Evolutionary conservation across 768 basidiomycete genomes (phyloP).

Genomic region (Leccinum aurantiacum): DNA sequence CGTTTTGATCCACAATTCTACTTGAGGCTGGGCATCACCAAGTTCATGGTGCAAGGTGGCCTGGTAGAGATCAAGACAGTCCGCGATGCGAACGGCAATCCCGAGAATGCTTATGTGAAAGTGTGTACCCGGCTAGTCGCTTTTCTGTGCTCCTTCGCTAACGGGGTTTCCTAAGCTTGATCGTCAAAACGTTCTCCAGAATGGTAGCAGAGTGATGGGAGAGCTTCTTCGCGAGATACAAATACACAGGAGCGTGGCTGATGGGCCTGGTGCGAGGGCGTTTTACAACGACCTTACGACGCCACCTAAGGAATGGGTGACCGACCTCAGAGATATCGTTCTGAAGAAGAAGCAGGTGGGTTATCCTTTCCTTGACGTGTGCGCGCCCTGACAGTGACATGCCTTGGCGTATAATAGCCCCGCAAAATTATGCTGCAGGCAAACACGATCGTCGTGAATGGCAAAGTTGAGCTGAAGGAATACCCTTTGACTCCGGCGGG

Average conservation of each 20-base stretch:
- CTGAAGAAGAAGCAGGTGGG: conserved; percentile 75
- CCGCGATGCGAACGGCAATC: conserved; percentile 51
- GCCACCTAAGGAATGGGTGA: conserved; percentile 69
- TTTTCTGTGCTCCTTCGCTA: neutral
- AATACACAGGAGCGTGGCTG: conserved; percentile 83
- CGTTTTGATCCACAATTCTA: neutral
- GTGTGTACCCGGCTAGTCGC: conserved; percentile 38
- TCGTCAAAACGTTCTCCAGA: conserved; percentile 60
- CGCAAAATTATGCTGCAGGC: conserved; percentile 86
- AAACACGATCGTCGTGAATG: conserved; percentile 67
- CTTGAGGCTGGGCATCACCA: conserved; percentile 74
- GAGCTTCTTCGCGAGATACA: conserved; percentile 79
- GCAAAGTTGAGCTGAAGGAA: conserved; percentile 73
- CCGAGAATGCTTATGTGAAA: conserved; percentile 69
- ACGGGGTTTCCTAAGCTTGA: conserved; percentile 53
- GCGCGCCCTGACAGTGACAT: neutral
- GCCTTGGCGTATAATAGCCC: conserved; percentile 45
- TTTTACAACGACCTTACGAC: conserved; percentile 81
- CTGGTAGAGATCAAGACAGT: conserved; percentile 72
- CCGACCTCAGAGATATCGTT: conserved; percentile 74
- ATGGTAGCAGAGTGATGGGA: conserved; percentile 67
- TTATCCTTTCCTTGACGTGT: conserved; percentile 6
- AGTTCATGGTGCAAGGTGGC: conserved; percentile 70
- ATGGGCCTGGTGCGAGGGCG: conserved; percentile 72
- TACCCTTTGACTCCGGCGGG: conserved; percentile 74